Evolutionary conservation across 345 rosid genomes (phyloP), one percentile per base, ranked within the genome.

Genomic region (Physaria fendleri): DNA sequence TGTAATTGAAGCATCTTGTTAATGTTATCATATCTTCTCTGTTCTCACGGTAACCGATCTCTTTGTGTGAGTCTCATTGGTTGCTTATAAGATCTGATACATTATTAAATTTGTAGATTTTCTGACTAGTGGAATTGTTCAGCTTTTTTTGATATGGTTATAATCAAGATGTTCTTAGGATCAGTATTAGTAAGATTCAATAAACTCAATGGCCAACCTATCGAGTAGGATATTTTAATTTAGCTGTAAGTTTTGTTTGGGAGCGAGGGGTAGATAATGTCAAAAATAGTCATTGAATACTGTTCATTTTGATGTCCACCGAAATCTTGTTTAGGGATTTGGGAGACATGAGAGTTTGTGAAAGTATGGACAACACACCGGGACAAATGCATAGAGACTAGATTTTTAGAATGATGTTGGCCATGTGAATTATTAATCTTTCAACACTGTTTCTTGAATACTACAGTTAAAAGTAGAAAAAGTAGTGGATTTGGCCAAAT

Each of bases 361-460:
- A 55, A 47, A 69, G 8, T 21, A 39, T 69, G 39, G 64, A 55
- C 58, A 69, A 29, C 58, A 55, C 51, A 70, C 52, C 27, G 69
- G 64, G 74, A 70, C 69, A 70, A 62, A 63, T 56, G 69, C 74
- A 62, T 70, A 56, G 74, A 48, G 59, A 70, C 69, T 62, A 62
- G 74, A 22, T 58, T 37, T 45, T 17, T 17, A 32, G 35, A 21
- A 37, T 53, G 51, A 56, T 53, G 57, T 62, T 62, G 68, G 68
- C 40, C 74, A 62, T 70, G 64, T 63, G 64, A 33, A 54, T 56
- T 70, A 62, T 63, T 70, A 6, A 56, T 62, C 58, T 27, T 13
- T 44, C 56, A 23, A 40, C 41, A 45, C 56, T 43, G 14, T 59
- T 60, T 46, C 54, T 46, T 24, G 62, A 59, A 18, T 0, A 20